Percentiles rank a stretch among this genome's conserved stretches.
phyloP scores from a whole-genome alignment of 352 stramenopile species.

The Globisporangium irregulare region DNA sequence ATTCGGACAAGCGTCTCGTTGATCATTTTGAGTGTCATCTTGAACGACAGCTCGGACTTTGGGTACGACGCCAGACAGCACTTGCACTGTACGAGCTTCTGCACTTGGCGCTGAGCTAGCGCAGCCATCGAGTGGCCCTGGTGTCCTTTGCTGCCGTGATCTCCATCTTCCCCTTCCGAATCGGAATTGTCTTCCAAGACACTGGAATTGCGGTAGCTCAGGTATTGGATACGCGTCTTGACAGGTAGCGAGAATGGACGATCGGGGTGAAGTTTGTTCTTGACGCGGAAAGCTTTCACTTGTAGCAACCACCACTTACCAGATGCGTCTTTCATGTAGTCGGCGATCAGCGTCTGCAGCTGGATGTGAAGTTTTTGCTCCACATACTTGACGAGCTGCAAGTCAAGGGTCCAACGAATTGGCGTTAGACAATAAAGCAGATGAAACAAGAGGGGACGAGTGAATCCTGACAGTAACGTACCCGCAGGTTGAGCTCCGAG shows the following conservation, averaged over 20 bases:
- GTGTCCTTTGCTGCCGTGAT: slow-evolving; percentile 12
- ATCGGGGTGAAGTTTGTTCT: slow-evolving; percentile 30
- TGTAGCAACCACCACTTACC: slow-evolving; percentile 79
- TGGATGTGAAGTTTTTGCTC: slow-evolving; percentile 59
- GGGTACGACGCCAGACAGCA: slow-evolving; percentile 73
- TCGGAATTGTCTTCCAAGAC: slow-evolving; percentile 59
- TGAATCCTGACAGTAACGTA: slow-evolving; percentile 17
- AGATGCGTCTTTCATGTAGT: slow-evolving; percentile 68
- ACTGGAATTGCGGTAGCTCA: slow-evolving; percentile 64
- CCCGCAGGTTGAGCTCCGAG: slow-evolving; percentile 65
- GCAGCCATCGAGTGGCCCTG: slow-evolving; percentile 17
- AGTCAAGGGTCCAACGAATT: background rate
- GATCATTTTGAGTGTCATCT: slow-evolving; percentile 89
- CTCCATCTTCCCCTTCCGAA: slow-evolving; percentile 39
- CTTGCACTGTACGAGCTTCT: slow-evolving; percentile 76
- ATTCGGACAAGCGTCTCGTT: slow-evolving; percentile 76
- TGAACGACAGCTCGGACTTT: slow-evolving; percentile 76
- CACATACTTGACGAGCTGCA: slow-evolving; percentile 69
- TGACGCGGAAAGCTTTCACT: slow-evolving; percentile 73
- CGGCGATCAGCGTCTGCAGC: slow-evolving; percentile 60
- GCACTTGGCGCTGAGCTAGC: slow-evolving; percentile 56
- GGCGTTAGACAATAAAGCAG: background rate
- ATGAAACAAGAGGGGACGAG: background rate
- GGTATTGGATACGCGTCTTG: slow-evolving; percentile 41
- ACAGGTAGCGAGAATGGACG: slow-evolving; percentile 38